Conservation (phyloP, 1,139 yeast genomes). For the Wickerhamomyces sp. region DNA sequence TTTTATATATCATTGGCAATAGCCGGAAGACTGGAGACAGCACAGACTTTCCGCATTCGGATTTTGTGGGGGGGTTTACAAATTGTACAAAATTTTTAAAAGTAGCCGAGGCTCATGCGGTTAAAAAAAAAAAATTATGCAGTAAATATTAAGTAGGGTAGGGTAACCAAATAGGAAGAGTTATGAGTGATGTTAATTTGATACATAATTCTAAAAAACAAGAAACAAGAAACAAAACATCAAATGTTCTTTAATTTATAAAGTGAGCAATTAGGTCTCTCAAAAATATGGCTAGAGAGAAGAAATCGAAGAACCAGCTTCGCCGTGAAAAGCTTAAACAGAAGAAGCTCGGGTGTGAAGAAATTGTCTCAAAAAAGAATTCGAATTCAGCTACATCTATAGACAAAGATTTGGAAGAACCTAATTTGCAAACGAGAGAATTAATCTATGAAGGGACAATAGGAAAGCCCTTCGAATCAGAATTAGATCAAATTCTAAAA, state of each 20-base stretch:
- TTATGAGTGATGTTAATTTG: too few species aligned
- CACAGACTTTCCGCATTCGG: background rate
- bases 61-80: too few species aligned
- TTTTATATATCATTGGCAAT: background rate
- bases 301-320: conserved; percentile 54
- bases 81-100: too few species aligned
- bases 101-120: too few species aligned
- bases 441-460: background rate
- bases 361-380: background rate
- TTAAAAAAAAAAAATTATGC: too few species aligned
- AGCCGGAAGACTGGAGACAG: background rate
- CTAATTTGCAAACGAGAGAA: background rate
- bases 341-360: conserved; percentile 30
- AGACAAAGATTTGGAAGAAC: background rate
- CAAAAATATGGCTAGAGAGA: conserved; percentile 5
- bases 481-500: conserved; percentile 25
- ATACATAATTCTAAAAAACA: too few species aligned
- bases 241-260: too few species aligned
- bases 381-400: background rate
- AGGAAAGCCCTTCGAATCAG: conserved; percentile 19
- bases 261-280: background rate
- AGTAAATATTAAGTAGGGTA: too few species aligned
- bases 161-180: too few species aligned
- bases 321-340: conserved; percentile 58
- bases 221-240: too few species aligned